phyloP scores from a whole-genome alignment of 192 early-diverging fungal genomes.

The Podila epicladia region DNA sequence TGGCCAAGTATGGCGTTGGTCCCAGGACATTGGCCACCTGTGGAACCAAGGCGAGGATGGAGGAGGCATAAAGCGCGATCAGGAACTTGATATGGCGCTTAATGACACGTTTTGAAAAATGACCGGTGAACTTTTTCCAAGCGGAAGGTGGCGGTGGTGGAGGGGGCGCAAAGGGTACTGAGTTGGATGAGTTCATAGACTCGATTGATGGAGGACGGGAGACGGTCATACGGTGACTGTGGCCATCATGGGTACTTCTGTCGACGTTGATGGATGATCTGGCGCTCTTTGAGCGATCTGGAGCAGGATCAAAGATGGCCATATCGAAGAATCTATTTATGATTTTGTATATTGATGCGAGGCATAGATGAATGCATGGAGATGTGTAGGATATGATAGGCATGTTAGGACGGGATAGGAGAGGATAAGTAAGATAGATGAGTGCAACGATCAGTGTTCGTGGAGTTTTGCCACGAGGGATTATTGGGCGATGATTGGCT shows the following conservation, averaged over 20 bases:
- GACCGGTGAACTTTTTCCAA: conserved; percentile 48
- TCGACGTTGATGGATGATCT: conserved; percentile 30
- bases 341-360: background rate
- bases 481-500: no score
- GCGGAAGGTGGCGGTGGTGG: conserved; percentile 37
- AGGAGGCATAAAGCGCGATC: conserved; percentile 44
- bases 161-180: conserved; percentile 40
- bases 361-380: background rate
- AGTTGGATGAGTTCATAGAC: conserved; percentile 41
- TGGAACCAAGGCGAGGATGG: conserved; percentile 46
- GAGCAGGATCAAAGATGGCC: conserved; percentile 44
- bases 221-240: conserved; percentile 10
- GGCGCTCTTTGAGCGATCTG: conserved; percentile 23
- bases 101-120: conserved; percentile 49
- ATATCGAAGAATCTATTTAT: conserved; percentile 42
- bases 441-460: no score
- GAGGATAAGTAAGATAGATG: no score
- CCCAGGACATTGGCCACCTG: conserved; percentile 26
- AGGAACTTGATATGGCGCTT: conserved; percentile 56
- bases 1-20: conserved; percentile 32
- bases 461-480: no score
- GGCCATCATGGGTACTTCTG: conserved; percentile 14
- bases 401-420: no score
- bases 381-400: background rate
- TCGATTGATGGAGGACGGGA: conserved; percentile 44